Evolutionary conservation across 257 asterid species (phyloP), one percentile per base, ranked within the genome.

Genomic region (Solanum chmielewskii): DNA sequence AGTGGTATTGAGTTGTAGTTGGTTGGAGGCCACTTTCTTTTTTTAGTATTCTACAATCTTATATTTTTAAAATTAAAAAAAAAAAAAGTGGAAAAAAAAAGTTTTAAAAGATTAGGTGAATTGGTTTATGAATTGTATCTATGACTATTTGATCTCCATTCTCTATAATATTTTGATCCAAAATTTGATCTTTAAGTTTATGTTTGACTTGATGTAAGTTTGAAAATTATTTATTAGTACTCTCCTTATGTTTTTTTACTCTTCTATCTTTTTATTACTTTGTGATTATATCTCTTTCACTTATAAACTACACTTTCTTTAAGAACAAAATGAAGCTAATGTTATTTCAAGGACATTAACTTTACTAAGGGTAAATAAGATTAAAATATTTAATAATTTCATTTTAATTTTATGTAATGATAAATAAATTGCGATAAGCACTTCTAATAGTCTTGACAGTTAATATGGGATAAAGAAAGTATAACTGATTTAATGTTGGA

Each of bases 1-100:
- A 64, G 71, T 42, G 82, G 37, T 39, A 35, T 76, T 68, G 85
- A 82, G 88, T 75, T 87, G 89, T 91, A 75, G 56, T 86, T 88
- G 87, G 97, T 91, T 93, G 97, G 94, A 91, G 89, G 70, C 90
- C 94, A 93, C 97, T 93, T 90, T 87, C 89, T 85, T 76, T 91
- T 85, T 86, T 29, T 47, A 86, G 87, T 45, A 70, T 70, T 66
- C 77, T 70, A 42, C 35, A 10, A 68, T 84, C 20, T 44, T 44
- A 5, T 60, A 9, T 60, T 4, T 20, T 56, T 20, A 7, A 20
- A 56, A 20, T 21, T 60, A 8, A 60, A 21, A 60, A 15, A 60
- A n/a, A 39, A 35, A 5, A 7, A 23, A 4, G n/a, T 56, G 15
- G 9, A 16, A 37, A 62, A 42, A 4, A 2, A 60, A 12, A 13